Evolutionary conservation across 2,329 filamentous ascomycete genomes (phyloP), one percentile per base, ranked within the genome.

Genomic region (Penicillium psychrosexuale): DNA sequence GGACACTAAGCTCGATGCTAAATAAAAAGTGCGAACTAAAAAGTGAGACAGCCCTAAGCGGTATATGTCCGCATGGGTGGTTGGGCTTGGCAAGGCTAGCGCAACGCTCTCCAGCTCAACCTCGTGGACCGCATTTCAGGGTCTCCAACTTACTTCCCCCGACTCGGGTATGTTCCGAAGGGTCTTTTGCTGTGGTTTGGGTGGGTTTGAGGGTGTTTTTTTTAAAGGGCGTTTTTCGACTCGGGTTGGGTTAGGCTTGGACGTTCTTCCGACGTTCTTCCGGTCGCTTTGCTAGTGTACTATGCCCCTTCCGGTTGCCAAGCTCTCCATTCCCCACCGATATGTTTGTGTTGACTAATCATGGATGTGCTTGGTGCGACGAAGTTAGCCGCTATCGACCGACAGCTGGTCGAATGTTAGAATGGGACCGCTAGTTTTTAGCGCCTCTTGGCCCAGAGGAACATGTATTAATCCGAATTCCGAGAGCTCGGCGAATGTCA

Each of bases 21-120:
- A 24, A 24, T 45, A 12, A 13, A 12, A 11, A 45, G 30, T 33
- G 19, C 43, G 43, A 45, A 45, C 27, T 47, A 47, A 46, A 37
- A 36, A 42, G 42, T 52, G 33, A 52, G 50, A 52, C 42, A 38
- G 34, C 49, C 37, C 42, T 39, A 47, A 47, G 19, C 19, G 34
- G 27, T 52, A 24, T 40, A n/a, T n/a, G n/a, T n/a, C 8, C 9
- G 28, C 28, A 30, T 19, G 36, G 11, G 11, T 5, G 5, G 12
- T 24, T 40, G 22, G 7, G 3, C 7, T 24, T 40, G 37, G 19
- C 39, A 3, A 27, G 13, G 39, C 8, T 24, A 39, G 17, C 19
- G 19, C 22, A 42, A 42, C 39, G 22, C 22, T 27, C 7, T 8
- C 12, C 27, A 7, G 22, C 22, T 27, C 39, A 27, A 42, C 38